A percentile compares a stretch with the other conserved stretches of the same genome.
phyloP scores from a whole-genome alignment of 139 green algal genomes.

The Chlamydomonas applanata region DNA sequence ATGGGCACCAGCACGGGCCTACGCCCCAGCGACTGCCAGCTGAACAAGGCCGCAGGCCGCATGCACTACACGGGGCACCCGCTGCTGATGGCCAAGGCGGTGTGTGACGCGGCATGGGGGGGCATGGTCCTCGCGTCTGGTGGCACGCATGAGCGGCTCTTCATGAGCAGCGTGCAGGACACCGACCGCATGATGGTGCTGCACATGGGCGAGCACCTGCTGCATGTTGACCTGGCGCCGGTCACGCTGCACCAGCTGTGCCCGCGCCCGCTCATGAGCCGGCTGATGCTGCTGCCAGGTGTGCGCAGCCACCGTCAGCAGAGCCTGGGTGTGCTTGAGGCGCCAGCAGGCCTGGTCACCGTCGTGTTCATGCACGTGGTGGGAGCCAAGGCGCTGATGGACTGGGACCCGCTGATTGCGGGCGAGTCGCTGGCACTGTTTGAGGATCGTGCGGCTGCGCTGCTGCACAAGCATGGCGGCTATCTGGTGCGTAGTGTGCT shows the following conservation, averaged over 20 bases:
- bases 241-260: constrained; percentile 20
- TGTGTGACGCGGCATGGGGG: constrained; percentile 35
- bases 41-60: not conserved
- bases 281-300: constrained; percentile 12
- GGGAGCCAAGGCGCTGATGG: constrained; percentile 12
- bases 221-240: constrained; percentile 5
- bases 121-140: constrained; percentile 39
- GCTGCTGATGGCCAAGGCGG: constrained; percentile 26
- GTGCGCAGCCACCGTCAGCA: constrained; percentile 3
- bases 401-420: constrained; percentile 20
- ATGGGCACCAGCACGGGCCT: constrained; percentile 30
- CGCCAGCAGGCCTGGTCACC: constrained; percentile 18
- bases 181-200: constrained; percentile 16
- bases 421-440: constrained; percentile 19
- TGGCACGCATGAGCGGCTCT: constrained; percentile 35
- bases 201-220: constrained; percentile 34
- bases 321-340: constrained; percentile 24
- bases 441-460: constrained; percentile 10
- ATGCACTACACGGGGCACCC: constrained; percentile 3
- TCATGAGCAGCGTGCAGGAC: constrained; percentile 29
- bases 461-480: constrained; percentile 23
- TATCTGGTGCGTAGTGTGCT: constrained; percentile 37
- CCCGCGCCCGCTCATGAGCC: constrained; percentile 16
- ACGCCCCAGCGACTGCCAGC: not conserved
- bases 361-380: constrained; percentile 27